Base-by-base conservation (phyloP, 148 eudicot species). In the Persicaria tinctoria region DNA sequence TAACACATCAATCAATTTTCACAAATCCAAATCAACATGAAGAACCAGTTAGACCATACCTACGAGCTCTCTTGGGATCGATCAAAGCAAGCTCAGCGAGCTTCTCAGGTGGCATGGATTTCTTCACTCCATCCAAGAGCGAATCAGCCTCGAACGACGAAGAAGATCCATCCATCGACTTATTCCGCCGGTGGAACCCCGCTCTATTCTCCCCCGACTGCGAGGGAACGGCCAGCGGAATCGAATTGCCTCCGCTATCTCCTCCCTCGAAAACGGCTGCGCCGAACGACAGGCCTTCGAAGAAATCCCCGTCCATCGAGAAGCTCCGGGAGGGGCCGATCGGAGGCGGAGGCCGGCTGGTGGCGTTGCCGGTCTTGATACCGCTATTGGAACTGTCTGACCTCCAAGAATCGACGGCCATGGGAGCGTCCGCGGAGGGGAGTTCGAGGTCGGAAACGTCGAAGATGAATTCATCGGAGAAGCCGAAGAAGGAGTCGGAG, bases 1-100 rank as follows among this genome's bases (percentile, higher is more conserved):
- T 32, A 32, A 32, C 41, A 32, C 41, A 53, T 9, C 57, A 9
- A 53, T 53, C 57, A 32, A 32, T 53, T 53, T 10, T 53, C 57
- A 16, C 57, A 53, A 53, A 53, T 9, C n/a, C 57, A 53, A 16
- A 53, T 10, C 57, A 10, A 53, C 11, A 2, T 16, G 11, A 10
- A 5, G 13, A 53, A 53, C n/a, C 57, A 53, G n/a, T 10, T 53
- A 23, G 14, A 60, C 18, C 66, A 60, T 23, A 90, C 97, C 97
- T 85, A 77, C 88, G 91, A 79, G 98, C 97, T 70, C 93, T 87
- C 75, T 88, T 91, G 74, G 97, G 97, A 75, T 93, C 98, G 72
- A 91, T 75, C 68, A 93, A 79, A 78, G 98, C 85, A 46, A 93
- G 89, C 73, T 93, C 93, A 71, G 95, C 97, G 23, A 91, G 83